Base-by-base conservation (phyloP, 768 basidiomycete species). In the Tubosaeta sp. region DNA sequence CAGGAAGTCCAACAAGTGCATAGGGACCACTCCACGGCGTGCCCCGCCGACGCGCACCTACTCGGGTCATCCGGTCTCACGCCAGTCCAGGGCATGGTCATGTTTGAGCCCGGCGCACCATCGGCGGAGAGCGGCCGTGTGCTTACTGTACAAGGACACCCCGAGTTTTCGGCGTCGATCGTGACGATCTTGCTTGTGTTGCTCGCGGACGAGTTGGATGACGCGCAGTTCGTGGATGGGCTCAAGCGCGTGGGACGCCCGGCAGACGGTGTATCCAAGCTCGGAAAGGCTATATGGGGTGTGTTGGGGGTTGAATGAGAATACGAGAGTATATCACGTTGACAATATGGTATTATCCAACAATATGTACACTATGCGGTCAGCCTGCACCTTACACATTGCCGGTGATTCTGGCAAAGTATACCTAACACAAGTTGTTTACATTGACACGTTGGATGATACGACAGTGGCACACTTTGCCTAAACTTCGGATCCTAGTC, bases 1-100 rank as follows among this genome's bases (percentile, higher is more conserved):
- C 66, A 91, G 89, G 80, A 78, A 45, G 76, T 94, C 49, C 83
- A 92, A 67, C 77, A 92, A 70, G 86, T 92, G 87, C 94, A 96
- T 69, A 77, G 82, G 36, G 94, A 96, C 69, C 86, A 93, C 66
- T 87, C 95, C 44, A 86, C 90, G 1, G 52, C 64, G 0, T 60
- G 77, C 5, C 80, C 87, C 0, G 69, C 62, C 62, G 56, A 58
- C 6, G 76, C 87, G 59, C 71, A 82, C 39, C 72, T 87, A 10
- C 79, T 96, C 38, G 87, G 81, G 2, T 83, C 78, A 21, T 83
- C 88, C 0, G 44, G 63, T n/a, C 36, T 77, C 3, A 75, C 82
- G 6, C 64, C 66, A 4, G 81, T 84, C 53, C 93, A 95, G 51
- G 92, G 88, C 51, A 84, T 91, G 76, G 80, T 91, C 42, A 69